phyloP scores from a whole-genome alignment of 1,139 yeast genomes.

The Candida dubliniensis region DNA sequence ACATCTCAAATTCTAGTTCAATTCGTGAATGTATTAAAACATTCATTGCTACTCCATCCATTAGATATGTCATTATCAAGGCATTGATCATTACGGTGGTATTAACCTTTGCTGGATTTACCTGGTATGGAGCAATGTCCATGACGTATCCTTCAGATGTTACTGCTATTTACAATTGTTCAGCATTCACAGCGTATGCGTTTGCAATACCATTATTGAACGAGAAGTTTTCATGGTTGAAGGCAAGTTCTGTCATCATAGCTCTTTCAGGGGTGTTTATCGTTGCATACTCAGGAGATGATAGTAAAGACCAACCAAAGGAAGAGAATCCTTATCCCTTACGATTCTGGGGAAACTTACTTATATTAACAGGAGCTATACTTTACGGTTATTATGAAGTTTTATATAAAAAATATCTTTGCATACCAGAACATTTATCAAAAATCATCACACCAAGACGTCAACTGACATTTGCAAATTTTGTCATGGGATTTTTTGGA shows the following conservation, averaged over 20 bases:
- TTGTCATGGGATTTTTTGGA: slow-evolving; percentile 58
- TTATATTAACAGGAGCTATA: slow-evolving; percentile 77
- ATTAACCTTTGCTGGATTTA: slow-evolving; percentile 72
- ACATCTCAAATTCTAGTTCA: slow-evolving; percentile 41
- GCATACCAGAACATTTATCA: slow-evolving; percentile 63
- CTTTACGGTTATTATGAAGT: slow-evolving; percentile 86
- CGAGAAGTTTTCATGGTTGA: slow-evolving; percentile 66
- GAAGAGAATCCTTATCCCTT: slow-evolving; percentile 49
- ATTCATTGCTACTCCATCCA: slow-evolving; percentile 45
- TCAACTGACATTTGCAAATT: slow-evolving; percentile 49
- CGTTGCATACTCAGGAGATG: slow-evolving; percentile 70
- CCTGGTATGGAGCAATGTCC: slow-evolving; percentile 86
- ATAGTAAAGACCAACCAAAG: slow-evolving; percentile 11
- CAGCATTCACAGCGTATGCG: slow-evolving; percentile 84
- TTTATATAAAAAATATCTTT: slow-evolving; percentile 68
- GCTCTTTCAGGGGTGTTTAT: slow-evolving; percentile 76
- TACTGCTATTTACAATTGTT: slow-evolving; percentile 87
- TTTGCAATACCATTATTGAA: slow-evolving; percentile 75
- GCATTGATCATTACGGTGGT: slow-evolving; percentile 52
- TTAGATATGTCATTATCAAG: slow-evolving; percentile 46
- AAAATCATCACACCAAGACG: slow-evolving; percentile 47
- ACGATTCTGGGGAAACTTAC: slow-evolving; percentile 66
- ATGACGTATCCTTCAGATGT: slow-evolving; percentile 83
- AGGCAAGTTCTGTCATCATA: slow-evolving; percentile 65
- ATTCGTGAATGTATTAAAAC: slow-evolving; percentile 35